These are phyloP conservation scores for Teunomyces lycoperdinae DNA, from an alignment of 805 yeast genomes.

Conservation along the genomic window DNA sequence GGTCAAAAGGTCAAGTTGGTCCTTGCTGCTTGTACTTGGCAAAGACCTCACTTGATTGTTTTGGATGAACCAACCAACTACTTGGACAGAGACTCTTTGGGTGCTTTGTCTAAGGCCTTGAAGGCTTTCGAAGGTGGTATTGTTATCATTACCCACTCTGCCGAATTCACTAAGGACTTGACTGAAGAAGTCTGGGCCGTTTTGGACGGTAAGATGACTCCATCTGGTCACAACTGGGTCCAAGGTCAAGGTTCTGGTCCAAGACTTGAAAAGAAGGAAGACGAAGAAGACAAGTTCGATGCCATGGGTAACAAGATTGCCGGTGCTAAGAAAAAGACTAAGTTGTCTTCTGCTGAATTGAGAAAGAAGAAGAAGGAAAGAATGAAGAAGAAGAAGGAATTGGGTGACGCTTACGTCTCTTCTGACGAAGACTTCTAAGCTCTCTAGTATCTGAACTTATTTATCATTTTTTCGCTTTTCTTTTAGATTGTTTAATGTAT, in stretches of 20 bases:
- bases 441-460: neutral
- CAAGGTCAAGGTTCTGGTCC: conserved; percentile 99
- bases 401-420: conserved; percentile 98
- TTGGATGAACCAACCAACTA: conserved; percentile 99
- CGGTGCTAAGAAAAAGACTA: conserved; percentile 91
- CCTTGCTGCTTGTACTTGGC: conserved; percentile 99
- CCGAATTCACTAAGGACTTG: conserved; percentile 98
- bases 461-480: neutral
- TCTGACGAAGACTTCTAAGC: conserved; percentile 69
- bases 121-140: conserved; percentile 99
- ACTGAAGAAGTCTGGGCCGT: conserved; percentile 99
- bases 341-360: conserved; percentile 97
- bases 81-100: conserved; percentile 98
- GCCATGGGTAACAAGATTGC: conserved; percentile 99
- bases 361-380: conserved; percentile 99
- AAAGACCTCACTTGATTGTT: conserved; percentile 99
- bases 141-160: conserved; percentile 99
- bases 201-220: conserved; percentile 96
- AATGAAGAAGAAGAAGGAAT: conserved; percentile 99
- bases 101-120: conserved; percentile 98
- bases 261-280: conserved; percentile 96
- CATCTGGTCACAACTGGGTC: conserved; percentile 99
- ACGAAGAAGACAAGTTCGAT: conserved; percentile 97
- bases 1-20: conserved; percentile 99
- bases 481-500: conserved; percentile 2